A percentile compares a stretch with the other conserved stretches of the same genome.
These are phyloP conservation scores for Fusarium sp. DNA, from an alignment of 2,329 filamentous ascomycete genomes.

Conservation along the genomic window DNA sequence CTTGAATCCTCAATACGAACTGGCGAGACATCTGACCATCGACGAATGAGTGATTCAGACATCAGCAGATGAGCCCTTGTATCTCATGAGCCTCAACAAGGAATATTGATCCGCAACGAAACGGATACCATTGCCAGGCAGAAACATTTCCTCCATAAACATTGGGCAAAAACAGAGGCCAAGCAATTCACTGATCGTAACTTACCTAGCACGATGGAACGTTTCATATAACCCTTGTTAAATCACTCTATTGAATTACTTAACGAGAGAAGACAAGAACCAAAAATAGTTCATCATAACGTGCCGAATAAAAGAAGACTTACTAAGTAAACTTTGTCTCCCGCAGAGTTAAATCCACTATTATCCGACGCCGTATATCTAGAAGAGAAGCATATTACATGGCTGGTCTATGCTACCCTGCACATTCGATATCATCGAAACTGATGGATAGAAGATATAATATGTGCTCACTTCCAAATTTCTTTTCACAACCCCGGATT, in stretches of 20 bases:
- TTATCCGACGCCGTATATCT: too few relatives aligned
- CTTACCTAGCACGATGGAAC: neutral
- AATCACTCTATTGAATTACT: too few relatives aligned
- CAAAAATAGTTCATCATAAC: neutral
- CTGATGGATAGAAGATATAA: too few relatives aligned
- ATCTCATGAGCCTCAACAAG: neutral
- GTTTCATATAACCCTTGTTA: neutral
- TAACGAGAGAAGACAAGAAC: neutral
- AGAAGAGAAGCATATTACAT: neutral
- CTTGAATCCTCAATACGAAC: too few relatives aligned
- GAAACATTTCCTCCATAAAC: neutral
- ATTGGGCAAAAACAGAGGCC: neutral
- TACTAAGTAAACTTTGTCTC: neutral
- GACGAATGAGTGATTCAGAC: too few relatives aligned
- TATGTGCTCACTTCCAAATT: too few relatives aligned
- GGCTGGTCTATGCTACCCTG: neutral
- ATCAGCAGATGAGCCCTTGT: neutral
- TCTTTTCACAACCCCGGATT: neutral
- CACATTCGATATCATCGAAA: neutral
- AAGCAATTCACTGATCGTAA: neutral
- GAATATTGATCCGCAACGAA: neutral
- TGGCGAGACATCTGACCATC: neutral
- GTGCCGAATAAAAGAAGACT: too few relatives aligned
- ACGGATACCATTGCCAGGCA: neutral
- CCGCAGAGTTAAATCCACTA: neutral